Evolutionary conservation across 495 filamentous ascomycete genomes (phyloP).

Genomic region (Penicillium chermesinum): DNA sequence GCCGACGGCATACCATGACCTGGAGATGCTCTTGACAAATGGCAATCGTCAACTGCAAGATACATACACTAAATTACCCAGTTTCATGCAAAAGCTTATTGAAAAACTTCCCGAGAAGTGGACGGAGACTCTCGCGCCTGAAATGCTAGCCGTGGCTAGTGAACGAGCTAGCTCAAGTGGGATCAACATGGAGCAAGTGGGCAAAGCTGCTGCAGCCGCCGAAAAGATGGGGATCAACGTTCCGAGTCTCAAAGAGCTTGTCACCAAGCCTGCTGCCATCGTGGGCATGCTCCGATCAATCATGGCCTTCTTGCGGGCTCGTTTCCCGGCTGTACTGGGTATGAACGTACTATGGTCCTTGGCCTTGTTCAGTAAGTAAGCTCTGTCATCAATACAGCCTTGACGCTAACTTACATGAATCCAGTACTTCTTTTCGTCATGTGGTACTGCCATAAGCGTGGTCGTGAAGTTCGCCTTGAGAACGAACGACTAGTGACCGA

Average conservation of each 20-base stretch:
- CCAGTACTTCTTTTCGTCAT: slow-evolving; percentile 82
- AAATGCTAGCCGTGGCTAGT: slow-evolving; percentile 69
- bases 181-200: slow-evolving; percentile 50
- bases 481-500: slow-evolving; percentile 56
- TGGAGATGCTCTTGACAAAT: slow-evolving; percentile 74
- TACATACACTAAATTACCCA: slow-evolving; percentile 72
- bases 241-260: slow-evolving; percentile 69
- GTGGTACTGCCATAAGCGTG: slow-evolving; percentile 97
- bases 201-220: slow-evolving; percentile 44
- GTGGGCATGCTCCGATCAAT: slow-evolving; percentile 78
- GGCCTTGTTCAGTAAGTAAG: slow-evolving; percentile 68
- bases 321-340: slow-evolving; percentile 79
- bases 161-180: slow-evolving; percentile 66
- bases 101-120: slow-evolving; percentile 80
- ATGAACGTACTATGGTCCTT: slow-evolving; percentile 85
- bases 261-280: slow-evolving; percentile 79
- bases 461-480: slow-evolving; percentile 75
- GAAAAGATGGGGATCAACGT: slow-evolving; percentile 49
- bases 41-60: slow-evolving; percentile 69
- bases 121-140: slow-evolving; percentile 66
- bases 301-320: slow-evolving; percentile 71
- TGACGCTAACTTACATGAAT: background rate
- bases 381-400: background rate
- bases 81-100: slow-evolving; percentile 79
- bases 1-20: slow-evolving; percentile 87